These are phyloP conservation scores for barley (Hordeum vulgare) DNA, from an alignment of 176 grass and related monocot species.

Conservation along the genomic window DNA sequence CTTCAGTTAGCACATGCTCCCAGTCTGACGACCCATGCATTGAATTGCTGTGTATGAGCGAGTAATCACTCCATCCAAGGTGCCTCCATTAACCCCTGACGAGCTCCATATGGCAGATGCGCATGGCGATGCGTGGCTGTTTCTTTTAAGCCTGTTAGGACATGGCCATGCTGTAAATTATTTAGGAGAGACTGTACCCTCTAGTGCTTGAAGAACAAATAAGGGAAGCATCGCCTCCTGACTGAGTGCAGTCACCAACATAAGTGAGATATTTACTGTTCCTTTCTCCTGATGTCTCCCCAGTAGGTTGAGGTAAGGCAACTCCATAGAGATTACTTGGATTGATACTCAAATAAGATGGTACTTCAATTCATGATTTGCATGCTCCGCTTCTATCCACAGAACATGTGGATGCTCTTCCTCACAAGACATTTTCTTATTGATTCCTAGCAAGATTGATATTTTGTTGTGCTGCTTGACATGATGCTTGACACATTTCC, in stretches of 20 bases:
- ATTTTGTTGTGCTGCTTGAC: no score
- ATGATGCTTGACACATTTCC: no score
- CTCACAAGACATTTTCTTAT: constrained; percentile 4
- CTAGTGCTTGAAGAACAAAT: constrained; percentile 2
- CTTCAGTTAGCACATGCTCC: constrained; percentile 35
- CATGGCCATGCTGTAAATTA: constrained; percentile 5
- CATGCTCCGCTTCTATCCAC: constrained; percentile 46
- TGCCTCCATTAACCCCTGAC: neutral
- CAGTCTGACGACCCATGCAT: constrained; percentile 33
- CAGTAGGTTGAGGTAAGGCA: constrained; percentile 1
- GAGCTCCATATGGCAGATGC: neutral
- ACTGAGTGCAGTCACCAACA: neutral
- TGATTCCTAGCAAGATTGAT: no score
- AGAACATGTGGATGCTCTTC: constrained; percentile 31
- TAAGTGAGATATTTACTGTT: constrained; percentile 7
- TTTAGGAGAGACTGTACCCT: neutral
- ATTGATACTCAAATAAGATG: constrained; percentile 1
- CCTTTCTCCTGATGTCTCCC: neutral
- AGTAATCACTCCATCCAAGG: neutral
- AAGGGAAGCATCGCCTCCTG: neutral
- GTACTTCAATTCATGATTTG: constrained; percentile 49
- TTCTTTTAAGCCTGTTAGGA: constrained; percentile 19
- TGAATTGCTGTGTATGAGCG: neutral
- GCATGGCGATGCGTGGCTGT: neutral
- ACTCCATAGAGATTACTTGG: constrained; percentile 5